Conservation (phyloP, 2,329 filamentous ascomycete species). For the Ascochyta fabae region DNA sequence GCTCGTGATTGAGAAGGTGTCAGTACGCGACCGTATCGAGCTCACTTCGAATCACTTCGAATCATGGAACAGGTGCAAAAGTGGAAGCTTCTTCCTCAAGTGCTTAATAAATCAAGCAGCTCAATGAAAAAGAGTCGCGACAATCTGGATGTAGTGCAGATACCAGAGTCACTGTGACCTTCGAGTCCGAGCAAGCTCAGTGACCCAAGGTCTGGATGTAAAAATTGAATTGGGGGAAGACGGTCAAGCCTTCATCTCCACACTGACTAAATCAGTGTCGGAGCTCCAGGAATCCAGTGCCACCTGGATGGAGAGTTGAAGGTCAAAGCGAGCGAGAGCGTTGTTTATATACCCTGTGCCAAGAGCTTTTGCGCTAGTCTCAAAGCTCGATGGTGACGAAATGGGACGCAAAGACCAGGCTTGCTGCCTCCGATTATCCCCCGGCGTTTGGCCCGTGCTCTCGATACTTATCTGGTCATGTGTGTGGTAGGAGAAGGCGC, state of each 20-base stretch:
- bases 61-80: neutral
- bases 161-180: constrained; percentile 24
- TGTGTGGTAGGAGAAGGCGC: too few relatives aligned
- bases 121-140: constrained; percentile 32
- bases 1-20: too few relatives aligned
- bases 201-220: constrained; percentile 7
- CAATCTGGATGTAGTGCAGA: constrained; percentile 22
- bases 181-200: constrained; percentile 14
- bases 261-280: neutral
- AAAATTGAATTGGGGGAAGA: constrained; percentile 13
- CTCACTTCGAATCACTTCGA: neutral
- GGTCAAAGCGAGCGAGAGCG: neutral
- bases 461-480: too few relatives aligned
- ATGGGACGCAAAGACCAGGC: neutral
- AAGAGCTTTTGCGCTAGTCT: neutral
- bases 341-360: neutral
- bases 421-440: neutral
- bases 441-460: neutral
- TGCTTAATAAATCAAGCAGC: constrained; percentile 24
- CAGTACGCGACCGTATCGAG: neutral
- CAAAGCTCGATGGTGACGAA: neutral
- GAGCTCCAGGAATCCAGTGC: neutral
- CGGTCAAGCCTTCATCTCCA: neutral
- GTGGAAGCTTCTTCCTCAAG: constrained; percentile 29
- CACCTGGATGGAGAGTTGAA: neutral